Evolutionary conservation across 129 eudicot genomes (phyloP).

Genomic region (Pulicaria dysenterica): DNA sequence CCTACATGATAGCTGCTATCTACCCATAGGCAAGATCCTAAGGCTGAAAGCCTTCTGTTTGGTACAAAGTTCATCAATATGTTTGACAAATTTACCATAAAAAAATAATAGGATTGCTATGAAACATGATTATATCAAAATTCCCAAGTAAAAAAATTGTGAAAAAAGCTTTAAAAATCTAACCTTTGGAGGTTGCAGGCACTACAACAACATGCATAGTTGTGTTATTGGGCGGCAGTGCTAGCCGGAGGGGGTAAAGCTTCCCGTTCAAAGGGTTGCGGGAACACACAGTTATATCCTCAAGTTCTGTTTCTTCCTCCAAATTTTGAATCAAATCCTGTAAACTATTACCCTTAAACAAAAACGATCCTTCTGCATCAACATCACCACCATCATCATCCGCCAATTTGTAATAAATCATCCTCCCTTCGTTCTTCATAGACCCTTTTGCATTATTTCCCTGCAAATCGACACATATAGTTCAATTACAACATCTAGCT

Average conservation of each 20-base stretch:
- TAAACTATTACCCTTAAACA: slow-evolving; percentile 58
- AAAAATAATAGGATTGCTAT: not conserved
- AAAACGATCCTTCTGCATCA: slow-evolving; percentile 59
- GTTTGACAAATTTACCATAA: not conserved
- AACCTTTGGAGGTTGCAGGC: slow-evolving; percentile 76
- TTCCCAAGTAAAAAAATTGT: not conserved
- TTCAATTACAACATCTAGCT: not conserved
- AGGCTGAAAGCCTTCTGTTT: not conserved
- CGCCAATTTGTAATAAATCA: slow-evolving; percentile 57
- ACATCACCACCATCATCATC: slow-evolving; percentile 64
- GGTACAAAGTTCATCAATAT: not conserved
- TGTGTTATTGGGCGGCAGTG: slow-evolving; percentile 85
- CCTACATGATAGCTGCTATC: no score
- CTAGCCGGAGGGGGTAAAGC: slow-evolving; percentile 81
- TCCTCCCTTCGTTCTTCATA: slow-evolving; percentile 65
- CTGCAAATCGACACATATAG: slow-evolving; percentile 33
- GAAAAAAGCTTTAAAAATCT: slow-evolving; percentile 24
- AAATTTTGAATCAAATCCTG: slow-evolving; percentile 61
- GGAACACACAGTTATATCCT: slow-evolving; percentile 61
- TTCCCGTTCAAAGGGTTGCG: slow-evolving; percentile 65
- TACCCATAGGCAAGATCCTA: not conserved
- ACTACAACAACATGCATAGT: slow-evolving; percentile 65
- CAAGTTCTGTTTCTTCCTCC: slow-evolving; percentile 84
- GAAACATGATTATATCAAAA: slow-evolving; percentile 3
- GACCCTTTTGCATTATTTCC: slow-evolving; percentile 32